phyloP scores from a whole-genome alignment of 1,284 basidiomycete genomes.

The Leccinum pachyderme region DNA sequence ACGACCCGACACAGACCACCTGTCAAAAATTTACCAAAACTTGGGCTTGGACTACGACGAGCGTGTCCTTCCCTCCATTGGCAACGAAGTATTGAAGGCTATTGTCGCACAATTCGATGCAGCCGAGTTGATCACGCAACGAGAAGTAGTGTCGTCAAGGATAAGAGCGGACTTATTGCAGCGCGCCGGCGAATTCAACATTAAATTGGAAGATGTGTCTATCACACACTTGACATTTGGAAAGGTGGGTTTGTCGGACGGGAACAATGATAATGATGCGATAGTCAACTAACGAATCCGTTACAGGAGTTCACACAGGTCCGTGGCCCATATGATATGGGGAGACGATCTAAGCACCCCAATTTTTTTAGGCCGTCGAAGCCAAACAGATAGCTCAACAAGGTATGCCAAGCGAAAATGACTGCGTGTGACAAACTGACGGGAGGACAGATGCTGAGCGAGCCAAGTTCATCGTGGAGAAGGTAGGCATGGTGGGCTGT shows the following conservation, averaged over 20 bases:
- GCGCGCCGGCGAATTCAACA: conserved; percentile 95
- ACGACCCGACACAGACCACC: conserved; percentile 85
- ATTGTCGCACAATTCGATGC: conserved; percentile 99
- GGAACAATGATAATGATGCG: background rate
- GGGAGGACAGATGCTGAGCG: conserved; percentile 81
- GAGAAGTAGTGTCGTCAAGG: conserved; percentile 88
- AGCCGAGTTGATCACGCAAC: conserved; percentile 91
- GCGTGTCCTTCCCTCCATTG: conserved; percentile 89
- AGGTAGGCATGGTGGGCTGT: conserved; percentile 47
- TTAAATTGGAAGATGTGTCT: conserved; percentile 95
- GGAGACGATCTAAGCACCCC: conserved; percentile 10
- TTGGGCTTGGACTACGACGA: conserved; percentile 98
- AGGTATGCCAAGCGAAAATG: conserved; percentile 46
- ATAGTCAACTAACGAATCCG: conserved; percentile 3
- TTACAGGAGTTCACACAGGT: conserved; percentile 77
- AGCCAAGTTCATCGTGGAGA: conserved; percentile 98
- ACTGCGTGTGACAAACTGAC: conserved; percentile 11
- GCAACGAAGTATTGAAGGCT: conserved; percentile 97
- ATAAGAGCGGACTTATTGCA: conserved; percentile 92
- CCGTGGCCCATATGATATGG: conserved; percentile 11
- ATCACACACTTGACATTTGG: conserved; percentile 88
- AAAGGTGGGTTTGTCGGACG: conserved; percentile 47
- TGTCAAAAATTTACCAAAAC: conserved; percentile 93
- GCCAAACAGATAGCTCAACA: conserved; percentile 98
- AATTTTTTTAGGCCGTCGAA: conserved; percentile 75